Evolutionary conservation across 768 basidiomycete genomes (phyloP).

Genomic region (Trametes sanguinea): DNA sequence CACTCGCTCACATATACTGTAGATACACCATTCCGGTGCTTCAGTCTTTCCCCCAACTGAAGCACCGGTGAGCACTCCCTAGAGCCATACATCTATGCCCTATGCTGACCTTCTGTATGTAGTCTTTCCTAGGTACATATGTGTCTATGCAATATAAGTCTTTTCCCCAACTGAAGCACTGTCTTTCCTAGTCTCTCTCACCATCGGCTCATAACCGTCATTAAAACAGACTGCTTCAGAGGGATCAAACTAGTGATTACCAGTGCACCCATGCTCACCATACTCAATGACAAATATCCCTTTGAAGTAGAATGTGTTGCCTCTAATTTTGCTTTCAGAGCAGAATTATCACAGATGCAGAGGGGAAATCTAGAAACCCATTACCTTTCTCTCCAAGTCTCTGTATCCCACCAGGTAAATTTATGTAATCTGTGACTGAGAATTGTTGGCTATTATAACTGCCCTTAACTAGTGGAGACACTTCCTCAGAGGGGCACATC

Average conservation of each 20-base stretch:
- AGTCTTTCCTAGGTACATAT: background rate
- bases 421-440: conserved; percentile 37
- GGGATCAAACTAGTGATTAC: background rate
- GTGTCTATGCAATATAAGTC: background rate
- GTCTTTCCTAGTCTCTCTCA: conserved; percentile 15
- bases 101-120: background rate
- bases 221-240: no score
- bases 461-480: conserved; percentile 30
- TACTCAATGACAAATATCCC: conserved; percentile 10
- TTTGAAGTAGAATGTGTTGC: conserved; percentile 18
- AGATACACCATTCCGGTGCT: background rate
- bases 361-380: conserved; percentile 13
- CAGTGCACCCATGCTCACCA: conserved; percentile 11
- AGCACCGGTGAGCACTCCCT: background rate
- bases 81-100: background rate
- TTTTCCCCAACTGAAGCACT: conserved; percentile 24
- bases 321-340: conserved; percentile 14
- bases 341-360: conserved; percentile 29
- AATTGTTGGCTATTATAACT: conserved; percentile 39
- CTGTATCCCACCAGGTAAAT: conserved; percentile 31
- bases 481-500: conserved; percentile 25
- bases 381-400: conserved; percentile 17
- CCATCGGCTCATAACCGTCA: background rate
- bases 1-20: background rate
- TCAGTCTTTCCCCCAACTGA: background rate